A percentile compares a stretch with the other conserved stretches of the same genome.
Evolutionary conservation across 306 rosid species (phyloP).

Genomic region (Trifolium repens): DNA sequence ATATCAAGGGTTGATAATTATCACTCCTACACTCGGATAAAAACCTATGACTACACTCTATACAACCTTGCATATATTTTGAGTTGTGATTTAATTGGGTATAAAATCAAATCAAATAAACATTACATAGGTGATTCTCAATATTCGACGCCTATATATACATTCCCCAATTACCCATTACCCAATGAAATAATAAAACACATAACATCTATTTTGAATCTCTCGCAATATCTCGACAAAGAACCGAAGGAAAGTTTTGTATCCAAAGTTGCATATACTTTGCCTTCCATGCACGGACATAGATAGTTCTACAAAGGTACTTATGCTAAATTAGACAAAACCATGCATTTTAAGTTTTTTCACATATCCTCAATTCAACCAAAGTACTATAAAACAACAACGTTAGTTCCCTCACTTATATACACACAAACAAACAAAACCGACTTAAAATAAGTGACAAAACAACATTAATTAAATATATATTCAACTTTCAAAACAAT

Average conservation of each 20-base stretch:
- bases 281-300: background rate
- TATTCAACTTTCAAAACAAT: background rate
- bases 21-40: background rate
- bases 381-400: slow-evolving; percentile 6
- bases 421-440: background rate
- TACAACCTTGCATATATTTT: background rate
- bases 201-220: slow-evolving; percentile 6
- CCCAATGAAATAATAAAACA: slow-evolving; percentile 3
- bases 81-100: background rate
- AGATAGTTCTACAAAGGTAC: background rate
- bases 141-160: background rate
- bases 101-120: background rate
- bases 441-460: background rate
- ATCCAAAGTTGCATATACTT: slow-evolving; percentile 2
- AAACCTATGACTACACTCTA: background rate
- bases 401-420: background rate
- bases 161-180: background rate
- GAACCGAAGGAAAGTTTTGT: background rate
- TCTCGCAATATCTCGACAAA: background rate
- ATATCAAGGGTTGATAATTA: background rate
- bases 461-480: background rate
- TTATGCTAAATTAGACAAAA: slow-evolving; percentile 15
- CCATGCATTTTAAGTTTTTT: background rate
- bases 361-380: background rate
- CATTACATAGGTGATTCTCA: background rate